Evolutionary conservation across 192 early-diverging fungal genomes (phyloP), one percentile per base, ranked within the genome.

Genomic region (Podila epicladia): DNA sequence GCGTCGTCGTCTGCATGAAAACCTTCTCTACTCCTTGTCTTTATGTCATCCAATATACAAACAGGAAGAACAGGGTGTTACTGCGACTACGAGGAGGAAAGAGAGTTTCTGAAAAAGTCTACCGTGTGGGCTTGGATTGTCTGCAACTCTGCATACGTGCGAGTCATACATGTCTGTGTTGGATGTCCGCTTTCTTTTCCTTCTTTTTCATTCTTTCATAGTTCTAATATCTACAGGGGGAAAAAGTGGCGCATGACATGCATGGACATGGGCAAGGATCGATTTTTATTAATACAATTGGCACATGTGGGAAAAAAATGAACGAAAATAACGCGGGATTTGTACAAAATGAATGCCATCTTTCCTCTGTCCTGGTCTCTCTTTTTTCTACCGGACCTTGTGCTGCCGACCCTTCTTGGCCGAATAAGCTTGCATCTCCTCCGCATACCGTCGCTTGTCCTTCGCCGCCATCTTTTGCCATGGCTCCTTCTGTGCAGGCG

Each of bases 391-490:
- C 41, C 71, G 66, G 7, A 51, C 38, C 26, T 80, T 80, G 65
- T 59, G 62, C 58, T 24, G 26, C 11, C 61, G 48, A 4, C 70
- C 70, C 29, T 80, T 80, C 70, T 41, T 80, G 3, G 71, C 77
- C 45, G 75, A 73, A 62, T 88, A 89, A 9, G 58, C 58, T 71
- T 88, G 82, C 86, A 90, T 93, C 71, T 94, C 91, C 38, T 79
- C 75, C 37, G 92, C 93, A 75, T 94, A 93, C n/a, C 93, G 84
- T 29, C 76, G 75, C 63, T 92, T 93, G 71, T 94, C 93, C 59
- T 83, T 82, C 0, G 83, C 71, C 15, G 90, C 89, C 55, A 84
- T 86, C 57, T 91, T 58, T 29, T 77, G 70, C 84, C 89, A 93
- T 24, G 84, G 88, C 32, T 74, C 69, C 9, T 82, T 75, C 33